These are phyloP conservation scores for Paracamarosporium sp. DNA, from an alignment of 2,329 filamentous ascomycete species.

Conservation along the genomic window DNA sequence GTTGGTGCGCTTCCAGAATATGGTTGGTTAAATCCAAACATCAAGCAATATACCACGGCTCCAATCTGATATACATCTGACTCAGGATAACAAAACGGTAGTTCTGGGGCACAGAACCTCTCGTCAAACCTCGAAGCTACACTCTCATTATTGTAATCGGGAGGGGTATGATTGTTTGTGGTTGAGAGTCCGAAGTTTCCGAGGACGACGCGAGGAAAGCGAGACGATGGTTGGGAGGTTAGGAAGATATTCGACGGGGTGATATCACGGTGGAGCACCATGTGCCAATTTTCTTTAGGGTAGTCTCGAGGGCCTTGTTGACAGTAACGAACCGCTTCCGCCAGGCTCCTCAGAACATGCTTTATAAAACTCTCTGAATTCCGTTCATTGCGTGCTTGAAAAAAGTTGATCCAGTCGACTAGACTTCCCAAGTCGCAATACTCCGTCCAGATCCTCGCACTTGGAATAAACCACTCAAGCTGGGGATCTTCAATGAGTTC, in stretches of 20 bases:
- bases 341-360: background rate
- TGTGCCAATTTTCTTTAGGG: background rate
- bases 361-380: background rate
- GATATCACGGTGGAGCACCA: conserved; percentile 5
- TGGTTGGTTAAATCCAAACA: background rate
- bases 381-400: background rate
- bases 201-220: conserved; percentile 5
- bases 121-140: background rate
- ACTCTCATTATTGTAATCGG: background rate
- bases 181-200: conserved; percentile 7
- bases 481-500: background rate
- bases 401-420: background rate
- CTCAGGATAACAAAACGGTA: background rate
- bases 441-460: background rate
- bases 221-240: no score
- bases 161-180: background rate
- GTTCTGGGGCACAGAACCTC: background rate
- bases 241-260: conserved; percentile 5
- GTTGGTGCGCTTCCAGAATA: background rate
- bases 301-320: background rate
- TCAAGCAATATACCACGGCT: conserved; percentile 2
- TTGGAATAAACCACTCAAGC: background rate
- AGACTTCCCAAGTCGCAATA: conserved; percentile 1
- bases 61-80: conserved; percentile 7
- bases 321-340: conserved; percentile 3